Evolutionary conservation across 345 rosid species (phyloP).

Genomic region (Hibiscus syriacus): DNA sequence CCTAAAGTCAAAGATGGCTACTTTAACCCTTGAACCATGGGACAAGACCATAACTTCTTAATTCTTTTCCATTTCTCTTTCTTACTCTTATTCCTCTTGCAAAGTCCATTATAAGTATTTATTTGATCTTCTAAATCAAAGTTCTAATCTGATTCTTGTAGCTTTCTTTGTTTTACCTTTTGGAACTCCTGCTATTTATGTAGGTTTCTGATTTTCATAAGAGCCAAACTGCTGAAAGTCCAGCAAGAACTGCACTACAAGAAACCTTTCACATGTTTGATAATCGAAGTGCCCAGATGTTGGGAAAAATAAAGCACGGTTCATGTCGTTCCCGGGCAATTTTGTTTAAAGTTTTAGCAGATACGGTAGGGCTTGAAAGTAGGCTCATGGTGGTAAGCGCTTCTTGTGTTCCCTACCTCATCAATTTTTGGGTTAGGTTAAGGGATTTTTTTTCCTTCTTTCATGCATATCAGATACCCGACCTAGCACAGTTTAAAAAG

Average conservation of each 20-base stretch:
- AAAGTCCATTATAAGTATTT: slow-evolving; percentile 9
- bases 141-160: neutral
- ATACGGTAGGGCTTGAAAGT: slow-evolving; percentile 87
- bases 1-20: neutral
- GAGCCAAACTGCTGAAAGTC: slow-evolving; percentile 64
- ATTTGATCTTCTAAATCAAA: slow-evolving; percentile 7
- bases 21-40: neutral
- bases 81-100: neutral
- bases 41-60: neutral
- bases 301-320: slow-evolving; percentile 93
- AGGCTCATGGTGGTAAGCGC: slow-evolving; percentile 87
- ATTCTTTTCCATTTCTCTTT: neutral
- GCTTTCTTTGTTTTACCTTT: neutral
- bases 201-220: slow-evolving; percentile 54
- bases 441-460: neutral
- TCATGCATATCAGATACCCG: neutral
- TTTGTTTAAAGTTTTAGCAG: slow-evolving; percentile 89
- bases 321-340: slow-evolving; percentile 93
- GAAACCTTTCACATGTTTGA: slow-evolving; percentile 36
- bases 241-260: slow-evolving; percentile 52
- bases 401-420: neutral
- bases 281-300: slow-evolving; percentile 63
- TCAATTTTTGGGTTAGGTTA: neutral
- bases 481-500: too few species aligned
- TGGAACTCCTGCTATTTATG: neutral